Evolutionary conservation across 176 grass and related monocot species (phyloP), one percentile per base, ranked within the genome.

Genomic region (Elaeis guineensis): DNA sequence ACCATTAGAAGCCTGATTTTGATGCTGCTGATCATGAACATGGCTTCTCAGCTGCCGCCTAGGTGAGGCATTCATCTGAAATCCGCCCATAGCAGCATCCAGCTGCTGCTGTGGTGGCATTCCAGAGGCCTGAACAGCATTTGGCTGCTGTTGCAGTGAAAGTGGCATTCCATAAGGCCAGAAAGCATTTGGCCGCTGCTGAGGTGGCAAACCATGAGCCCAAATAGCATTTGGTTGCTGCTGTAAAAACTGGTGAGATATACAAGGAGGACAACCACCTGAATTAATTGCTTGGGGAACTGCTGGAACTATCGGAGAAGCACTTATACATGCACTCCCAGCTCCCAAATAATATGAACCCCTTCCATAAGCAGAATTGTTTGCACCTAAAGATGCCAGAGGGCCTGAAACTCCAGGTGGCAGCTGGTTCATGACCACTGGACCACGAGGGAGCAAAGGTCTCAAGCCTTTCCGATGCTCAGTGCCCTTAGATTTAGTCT

Each of bases 201-300:
- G 28, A 30, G 28, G 28, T 30, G 28, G 28, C 28, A 30, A 30
- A 30, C 28, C 5, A 30, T 30, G 28, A 30, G 28, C 5, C 28
- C 28, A 85, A 60, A 76, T 12, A 24, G 70, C 53, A 57, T 85
- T 90, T 58, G 74, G 58, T 16, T 73, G 86, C 54, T 74, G 86
- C 2, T 5, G 70, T 52, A 85, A 63, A 39, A 78, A 85, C 67
- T 82, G 86, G 56, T 79, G 82, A 17, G 71, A 69, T 20, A 64
- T 67, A 59, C 76, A 72, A 39, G 75, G 54, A 25, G 79, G 79
- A 64, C 57, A 76, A 59, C 69, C 48, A 5, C 70, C 67, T 62
- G 82, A 85, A 55, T 82, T 82, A 62, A 71, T 70, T 44, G 72
- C 64, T 57, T 62, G 71, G 21, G 66, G 71, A 65, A 63, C 59